Percentiles rank a stretch among this genome's conserved stretches.
Conservation (phyloP, 1,284 basidiomycete species). For the Irpex rosettiformis region DNA sequence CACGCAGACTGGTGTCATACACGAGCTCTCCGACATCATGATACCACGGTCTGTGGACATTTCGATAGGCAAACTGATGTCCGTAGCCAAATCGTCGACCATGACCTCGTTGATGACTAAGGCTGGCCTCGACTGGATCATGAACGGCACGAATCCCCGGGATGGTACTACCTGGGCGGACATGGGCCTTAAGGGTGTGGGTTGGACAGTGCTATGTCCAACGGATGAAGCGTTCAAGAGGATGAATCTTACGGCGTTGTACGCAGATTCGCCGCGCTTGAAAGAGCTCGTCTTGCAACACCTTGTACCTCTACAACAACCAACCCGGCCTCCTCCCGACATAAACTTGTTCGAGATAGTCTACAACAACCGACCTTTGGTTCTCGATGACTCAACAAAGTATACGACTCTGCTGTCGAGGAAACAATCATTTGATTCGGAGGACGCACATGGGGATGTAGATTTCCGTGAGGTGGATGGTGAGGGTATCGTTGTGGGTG, state of each 20-base stretch:
- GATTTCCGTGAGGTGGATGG: constrained; percentile 66
- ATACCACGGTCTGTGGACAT: constrained; percentile 88
- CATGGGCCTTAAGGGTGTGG: constrained; percentile 40
- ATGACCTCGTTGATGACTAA: constrained; percentile 84
- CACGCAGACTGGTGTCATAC: constrained; percentile 89
- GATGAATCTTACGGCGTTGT: constrained; percentile 82
- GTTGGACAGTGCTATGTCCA: constrained; percentile 89
- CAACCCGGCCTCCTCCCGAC: constrained; percentile 20
- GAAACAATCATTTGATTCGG: constrained; percentile 38
- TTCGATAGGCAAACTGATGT: constrained; percentile 85
- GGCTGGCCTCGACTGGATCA: constrained; percentile 85
- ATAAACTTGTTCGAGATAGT: constrained; percentile 34
- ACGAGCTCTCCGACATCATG: constrained; percentile 85
- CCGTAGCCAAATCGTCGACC: constrained; percentile 82
- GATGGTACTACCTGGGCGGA: constrained; percentile 59
- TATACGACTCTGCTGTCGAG: constrained; percentile 63
- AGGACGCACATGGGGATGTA: constrained; percentile 70
- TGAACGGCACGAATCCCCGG: constrained; percentile 81
- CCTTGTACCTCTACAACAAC: constrained; percentile 63
- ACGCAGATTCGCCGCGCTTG: constrained; percentile 58
- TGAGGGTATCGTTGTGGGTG: constrained; percentile 47
- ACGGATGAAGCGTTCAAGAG: constrained; percentile 89
- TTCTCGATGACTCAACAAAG: constrained; percentile 64
- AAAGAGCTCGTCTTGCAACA: constrained; percentile 82
- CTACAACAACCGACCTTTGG: constrained; percentile 69